phyloP scores from a whole-genome alignment of 768 basidiomycete species.

The Suillus decipiens region DNA sequence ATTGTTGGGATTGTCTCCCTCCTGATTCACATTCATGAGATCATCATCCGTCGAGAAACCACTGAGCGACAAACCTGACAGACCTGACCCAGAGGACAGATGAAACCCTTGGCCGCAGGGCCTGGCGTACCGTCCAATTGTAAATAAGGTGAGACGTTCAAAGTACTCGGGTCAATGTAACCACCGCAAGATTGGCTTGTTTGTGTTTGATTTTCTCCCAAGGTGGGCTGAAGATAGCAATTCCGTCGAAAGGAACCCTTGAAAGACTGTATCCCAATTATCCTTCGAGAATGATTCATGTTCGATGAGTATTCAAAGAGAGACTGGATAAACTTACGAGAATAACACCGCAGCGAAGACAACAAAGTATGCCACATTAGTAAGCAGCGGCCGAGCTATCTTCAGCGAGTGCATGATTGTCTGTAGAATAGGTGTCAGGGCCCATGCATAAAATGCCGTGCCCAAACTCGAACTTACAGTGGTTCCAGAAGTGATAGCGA shows the following conservation, averaged over 20 bases:
- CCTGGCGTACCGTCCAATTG: slow-evolving; percentile 38
- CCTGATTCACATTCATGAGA: slow-evolving; percentile 37
- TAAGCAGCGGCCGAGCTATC: slow-evolving; percentile 84
- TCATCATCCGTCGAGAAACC: neutral
- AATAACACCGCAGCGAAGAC: slow-evolving; percentile 88
- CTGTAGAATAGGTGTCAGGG: slow-evolving; percentile 29
- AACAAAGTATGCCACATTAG: slow-evolving; percentile 89
- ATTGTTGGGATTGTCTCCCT: slow-evolving; percentile 62
- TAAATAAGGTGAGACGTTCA: slow-evolving; percentile 48
- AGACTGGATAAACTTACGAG: slow-evolving; percentile 51
- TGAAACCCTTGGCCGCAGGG: slow-evolving; percentile 71
- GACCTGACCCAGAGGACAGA: slow-evolving; percentile 84
- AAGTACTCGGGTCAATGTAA: slow-evolving; percentile 60
- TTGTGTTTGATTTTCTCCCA: slow-evolving; percentile 51
- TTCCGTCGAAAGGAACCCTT: slow-evolving; percentile 76
- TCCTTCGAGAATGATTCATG: slow-evolving; percentile 36
- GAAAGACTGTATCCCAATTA: slow-evolving; percentile 95
- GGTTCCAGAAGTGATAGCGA: slow-evolving; percentile 90
- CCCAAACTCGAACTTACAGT: slow-evolving; percentile 55
- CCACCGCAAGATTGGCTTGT: slow-evolving; percentile 79
- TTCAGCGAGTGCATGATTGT: slow-evolving; percentile 94
- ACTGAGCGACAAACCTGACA: slow-evolving; percentile 58
- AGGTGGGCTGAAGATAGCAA: slow-evolving; percentile 55
- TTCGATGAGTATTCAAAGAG: neutral
- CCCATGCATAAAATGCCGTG: neutral